Evolutionary conservation across 1,139 yeast species (phyloP).

Genomic region (Yamadazyma sp.): DNA sequence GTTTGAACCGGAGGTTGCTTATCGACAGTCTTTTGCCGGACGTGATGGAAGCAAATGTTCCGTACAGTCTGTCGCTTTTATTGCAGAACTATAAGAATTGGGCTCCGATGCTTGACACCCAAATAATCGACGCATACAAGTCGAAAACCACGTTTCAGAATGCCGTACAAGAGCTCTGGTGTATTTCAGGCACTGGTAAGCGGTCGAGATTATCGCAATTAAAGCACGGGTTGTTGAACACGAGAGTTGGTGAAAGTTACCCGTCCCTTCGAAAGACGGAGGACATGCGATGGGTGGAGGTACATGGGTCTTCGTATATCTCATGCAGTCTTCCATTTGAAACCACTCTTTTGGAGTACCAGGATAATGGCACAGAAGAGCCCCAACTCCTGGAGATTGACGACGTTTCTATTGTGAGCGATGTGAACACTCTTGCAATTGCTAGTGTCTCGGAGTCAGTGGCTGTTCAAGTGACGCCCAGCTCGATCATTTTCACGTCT

Average conservation of each 20-base stretch:
- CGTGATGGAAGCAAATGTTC: conserved; percentile 14
- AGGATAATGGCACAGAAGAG: conserved; percentile 9
- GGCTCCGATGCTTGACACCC: conserved; percentile 50
- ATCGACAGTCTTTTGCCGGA: conserved; percentile 15
- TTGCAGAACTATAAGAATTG: conserved; percentile 39
- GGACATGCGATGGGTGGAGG: conserved; percentile 18
- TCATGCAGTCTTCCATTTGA: conserved; percentile 40
- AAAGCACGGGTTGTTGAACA: conserved; percentile 36
- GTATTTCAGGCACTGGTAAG: conserved; percentile 43
- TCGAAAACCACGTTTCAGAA: conserved; percentile 19
- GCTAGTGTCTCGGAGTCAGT: conserved; percentile 7
- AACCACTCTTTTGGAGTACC: conserved; percentile 35
- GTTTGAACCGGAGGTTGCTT: conserved; percentile 31
- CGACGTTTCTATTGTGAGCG: conserved; percentile 15
- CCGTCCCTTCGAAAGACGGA: conserved; percentile 30
- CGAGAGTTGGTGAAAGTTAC: conserved; percentile 26
- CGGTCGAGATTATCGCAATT: conserved; percentile 40
- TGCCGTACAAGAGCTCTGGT: conserved; percentile 44
- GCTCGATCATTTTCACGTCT: conserved; percentile 24
- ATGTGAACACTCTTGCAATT: conserved; percentile 10
- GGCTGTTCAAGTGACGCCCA: conserved; percentile 28
- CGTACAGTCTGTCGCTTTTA: conserved; percentile 14
- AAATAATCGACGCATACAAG: conserved; percentile 29
- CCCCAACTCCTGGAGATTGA: conserved; percentile 25
- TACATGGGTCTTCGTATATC: conserved; percentile 22